Percentiles rank a stretch among this genome's conserved stretches.
These are phyloP conservation scores for Daldinia sp. DNA, from an alignment of 2,329 filamentous ascomycete species.

Conservation along the genomic window DNA sequence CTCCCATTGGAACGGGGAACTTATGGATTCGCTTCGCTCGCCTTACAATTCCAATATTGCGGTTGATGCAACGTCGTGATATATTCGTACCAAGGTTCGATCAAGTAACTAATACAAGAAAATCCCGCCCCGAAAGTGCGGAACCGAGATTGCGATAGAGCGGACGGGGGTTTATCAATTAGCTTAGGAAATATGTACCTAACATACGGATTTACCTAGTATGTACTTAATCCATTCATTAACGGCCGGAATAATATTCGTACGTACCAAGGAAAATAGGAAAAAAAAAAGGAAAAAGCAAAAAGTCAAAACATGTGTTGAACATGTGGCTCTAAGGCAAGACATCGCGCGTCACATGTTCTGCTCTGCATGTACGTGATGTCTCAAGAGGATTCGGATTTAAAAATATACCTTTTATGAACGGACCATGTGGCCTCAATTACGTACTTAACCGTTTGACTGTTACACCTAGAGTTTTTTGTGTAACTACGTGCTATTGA, in stretches of 20 bases:
- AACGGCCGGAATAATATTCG: background rate
- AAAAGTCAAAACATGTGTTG: background rate
- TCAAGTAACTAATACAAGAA: background rate
- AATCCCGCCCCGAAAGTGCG: constrained; percentile 22
- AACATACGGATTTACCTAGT: background rate
- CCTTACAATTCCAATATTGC: constrained; percentile 1
- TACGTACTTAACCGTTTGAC: background rate
- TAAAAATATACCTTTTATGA: background rate
- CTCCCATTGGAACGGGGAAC: background rate
- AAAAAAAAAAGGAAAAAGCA: background rate
- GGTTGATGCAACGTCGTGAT: constrained; percentile 2
- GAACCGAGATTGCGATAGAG: constrained; percentile 25
- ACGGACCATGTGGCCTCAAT: constrained; percentile 5
- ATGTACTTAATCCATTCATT: background rate
- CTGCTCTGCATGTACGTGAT: constrained; percentile 2
- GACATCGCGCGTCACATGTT: background rate
- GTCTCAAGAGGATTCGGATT: background rate
- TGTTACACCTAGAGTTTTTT: background rate
- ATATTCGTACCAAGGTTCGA: constrained; percentile 1
- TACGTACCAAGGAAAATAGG: background rate
- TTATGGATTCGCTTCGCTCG: background rate
- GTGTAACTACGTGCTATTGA: background rate
- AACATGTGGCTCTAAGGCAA: background rate
- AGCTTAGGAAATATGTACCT: background rate
- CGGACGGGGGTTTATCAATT: background rate